Evolutionary conservation across 2,329 filamentous ascomycete species (phyloP).

Genomic region (Talaromyces sp.): DNA sequence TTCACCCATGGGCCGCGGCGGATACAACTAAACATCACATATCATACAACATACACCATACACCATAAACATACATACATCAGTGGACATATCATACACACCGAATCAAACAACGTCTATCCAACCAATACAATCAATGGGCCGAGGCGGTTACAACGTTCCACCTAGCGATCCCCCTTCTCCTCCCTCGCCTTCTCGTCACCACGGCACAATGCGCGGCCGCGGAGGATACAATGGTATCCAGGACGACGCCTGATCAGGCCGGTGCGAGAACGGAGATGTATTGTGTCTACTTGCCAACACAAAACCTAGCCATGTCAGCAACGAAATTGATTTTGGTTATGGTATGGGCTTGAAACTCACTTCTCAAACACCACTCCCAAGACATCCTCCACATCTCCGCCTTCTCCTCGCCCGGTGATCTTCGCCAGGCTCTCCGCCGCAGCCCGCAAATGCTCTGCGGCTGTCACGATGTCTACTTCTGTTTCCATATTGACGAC

Average conservation of each 20-base stretch:
- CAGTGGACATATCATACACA: neutral
- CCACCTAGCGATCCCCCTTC: slow-evolving; percentile 8
- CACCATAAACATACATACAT: too few species aligned
- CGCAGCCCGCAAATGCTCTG: slow-evolving; percentile 78
- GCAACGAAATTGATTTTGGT: slow-evolving; percentile 8
- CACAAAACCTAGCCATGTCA: slow-evolving; percentile 45
- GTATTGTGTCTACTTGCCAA: slow-evolving; percentile 42
- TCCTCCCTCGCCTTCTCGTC: slow-evolving; percentile 6
- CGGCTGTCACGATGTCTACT: slow-evolving; percentile 80
- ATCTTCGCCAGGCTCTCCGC: slow-evolving; percentile 77
- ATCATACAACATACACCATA: too few species aligned
- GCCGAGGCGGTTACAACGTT: slow-evolving; percentile 35
- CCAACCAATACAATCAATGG: slow-evolving; percentile 20
- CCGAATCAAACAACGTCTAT: neutral
- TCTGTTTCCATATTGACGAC: slow-evolving; percentile 17
- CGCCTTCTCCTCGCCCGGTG: slow-evolving; percentile 75
- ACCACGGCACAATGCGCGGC: slow-evolving; percentile 4
- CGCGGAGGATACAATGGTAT: slow-evolving; percentile 25
- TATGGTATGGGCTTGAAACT: slow-evolving; percentile 31
- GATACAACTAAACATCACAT: slow-evolving; percentile 20
- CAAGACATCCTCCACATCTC: slow-evolving; percentile 91
- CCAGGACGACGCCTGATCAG: neutral
- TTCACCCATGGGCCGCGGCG: slow-evolving; percentile 22
- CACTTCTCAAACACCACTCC: slow-evolving; percentile 98
- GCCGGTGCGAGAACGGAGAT: neutral